Conservation (phyloP, 768 basidiomycete species). For the Pilatotrama ljubarskyi region DNA sequence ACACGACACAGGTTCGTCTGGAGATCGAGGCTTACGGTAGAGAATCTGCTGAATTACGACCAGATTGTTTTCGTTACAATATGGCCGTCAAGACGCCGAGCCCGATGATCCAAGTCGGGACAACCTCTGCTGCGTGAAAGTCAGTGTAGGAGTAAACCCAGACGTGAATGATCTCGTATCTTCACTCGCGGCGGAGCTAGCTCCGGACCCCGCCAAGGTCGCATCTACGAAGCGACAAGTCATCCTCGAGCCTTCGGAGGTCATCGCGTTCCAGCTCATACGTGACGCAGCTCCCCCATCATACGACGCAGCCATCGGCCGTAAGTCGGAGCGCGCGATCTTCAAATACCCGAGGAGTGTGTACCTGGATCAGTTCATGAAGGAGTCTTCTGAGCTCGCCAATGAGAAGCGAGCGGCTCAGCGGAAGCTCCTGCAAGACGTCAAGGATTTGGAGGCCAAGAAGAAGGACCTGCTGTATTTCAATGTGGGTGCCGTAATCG, state of each 20-base stretch:
- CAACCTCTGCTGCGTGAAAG: slow-evolving; percentile 50
- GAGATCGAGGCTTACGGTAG: background rate
- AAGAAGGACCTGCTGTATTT: slow-evolving; percentile 50
- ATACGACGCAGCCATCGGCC: slow-evolving; percentile 18
- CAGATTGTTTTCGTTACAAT: slow-evolving; percentile 56
- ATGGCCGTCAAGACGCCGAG: slow-evolving; percentile 48
- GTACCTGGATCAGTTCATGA: slow-evolving; percentile 73
- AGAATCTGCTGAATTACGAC: slow-evolving; percentile 13
- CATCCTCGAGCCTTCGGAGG: slow-evolving; percentile 62
- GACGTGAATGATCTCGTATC: slow-evolving; percentile 59
- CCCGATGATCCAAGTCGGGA: slow-evolving; percentile 25
- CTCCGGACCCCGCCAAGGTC: slow-evolving; percentile 27
- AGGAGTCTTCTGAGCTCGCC: slow-evolving; percentile 50
- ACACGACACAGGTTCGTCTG: slow-evolving; percentile 34
- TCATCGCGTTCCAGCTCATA: slow-evolving; percentile 57
- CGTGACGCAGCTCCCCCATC: slow-evolving; percentile 30
- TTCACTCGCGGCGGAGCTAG: slow-evolving; percentile 48
- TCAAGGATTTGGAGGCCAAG: slow-evolving; percentile 45
- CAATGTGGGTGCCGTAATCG: slow-evolving; percentile 47
- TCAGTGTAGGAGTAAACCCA: slow-evolving; percentile 46
- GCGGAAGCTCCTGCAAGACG: slow-evolving; percentile 46
- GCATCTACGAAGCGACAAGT: slow-evolving; percentile 47
- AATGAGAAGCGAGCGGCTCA: slow-evolving; percentile 36
- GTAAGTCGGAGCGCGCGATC: slow-evolving; percentile 30
- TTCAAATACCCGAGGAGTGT: slow-evolving; percentile 66